Evolutionary conservation across 139 green algal species (phyloP).

Genomic region (Diplosphaera chodatii): DNA sequence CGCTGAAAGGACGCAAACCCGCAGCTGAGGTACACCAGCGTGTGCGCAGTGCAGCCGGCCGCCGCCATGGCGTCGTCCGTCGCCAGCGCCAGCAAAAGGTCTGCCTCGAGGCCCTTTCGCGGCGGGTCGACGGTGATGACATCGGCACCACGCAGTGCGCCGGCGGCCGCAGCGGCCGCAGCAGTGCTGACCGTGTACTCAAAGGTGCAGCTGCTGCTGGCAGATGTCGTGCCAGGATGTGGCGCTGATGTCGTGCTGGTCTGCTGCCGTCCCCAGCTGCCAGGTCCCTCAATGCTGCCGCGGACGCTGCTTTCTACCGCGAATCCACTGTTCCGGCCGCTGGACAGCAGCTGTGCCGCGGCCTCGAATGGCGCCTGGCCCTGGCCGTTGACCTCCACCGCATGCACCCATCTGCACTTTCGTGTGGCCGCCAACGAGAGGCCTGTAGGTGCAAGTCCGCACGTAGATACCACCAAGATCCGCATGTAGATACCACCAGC

Average conservation of each 20-base stretch:
- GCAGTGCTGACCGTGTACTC: conserved; percentile 42
- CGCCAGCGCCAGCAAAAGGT: conserved; percentile 40
- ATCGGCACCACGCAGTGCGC: conserved; percentile 38
- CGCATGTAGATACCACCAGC: too few species aligned
- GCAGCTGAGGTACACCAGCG: conserved; percentile 75
- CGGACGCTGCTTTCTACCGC: too few species aligned
- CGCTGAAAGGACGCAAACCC: conserved; percentile 51
- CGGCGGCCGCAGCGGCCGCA: conserved; percentile 17
- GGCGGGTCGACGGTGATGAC: conserved; percentile 71
- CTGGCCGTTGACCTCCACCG: conserved; percentile 63
- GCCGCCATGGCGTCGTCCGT: not conserved
- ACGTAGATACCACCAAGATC: too few species aligned
- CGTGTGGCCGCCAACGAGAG: conserved; percentile 45
- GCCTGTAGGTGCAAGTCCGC: too few species aligned
- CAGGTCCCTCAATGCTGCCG: too few species aligned
- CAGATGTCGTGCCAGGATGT: too few species aligned
- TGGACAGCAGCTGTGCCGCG: conserved; percentile 15
- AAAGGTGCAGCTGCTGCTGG: conserved; percentile 1
- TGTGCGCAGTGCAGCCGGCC: not conserved
- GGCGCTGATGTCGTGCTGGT: too few species aligned
- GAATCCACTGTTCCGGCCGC: not conserved
- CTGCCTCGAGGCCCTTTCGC: conserved; percentile 63
- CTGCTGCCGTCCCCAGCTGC: too few species aligned
- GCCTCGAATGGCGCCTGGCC: conserved; percentile 27
- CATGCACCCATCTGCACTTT: conserved; percentile 13